Evolutionary conservation across 176 grass and related monocot species (phyloP), one percentile per base, ranked within the genome.

Genomic region (Elymus sibiricus): DNA sequence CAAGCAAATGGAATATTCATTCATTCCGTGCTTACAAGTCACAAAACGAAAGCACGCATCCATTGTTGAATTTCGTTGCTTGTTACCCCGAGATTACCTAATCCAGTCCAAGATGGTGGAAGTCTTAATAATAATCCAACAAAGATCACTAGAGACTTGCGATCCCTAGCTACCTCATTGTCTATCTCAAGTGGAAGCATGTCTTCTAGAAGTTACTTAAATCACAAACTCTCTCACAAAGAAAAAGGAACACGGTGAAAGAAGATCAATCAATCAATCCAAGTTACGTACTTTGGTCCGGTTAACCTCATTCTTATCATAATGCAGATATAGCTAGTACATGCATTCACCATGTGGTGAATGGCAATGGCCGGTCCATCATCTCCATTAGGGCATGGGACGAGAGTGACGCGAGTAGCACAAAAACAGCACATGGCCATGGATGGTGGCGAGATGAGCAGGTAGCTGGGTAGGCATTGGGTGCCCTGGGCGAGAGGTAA

Each of bases 401-500:
- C n/a, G 43, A 81, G 21, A 77, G 60, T 7, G 38, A 31, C 51
- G 53, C 46, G 40, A n/a, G 16, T 28, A 16, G 46, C 26, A 58
- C 46, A 55, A 28, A 77, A 69, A 34, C 32, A 43, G 79, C 85
- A 59, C 35, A 80, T 15, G 44, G 44, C 44, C 44, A 47, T 15
- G 47, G 73, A 74, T 46, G 72, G 67, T 4, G 55, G 19, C 21
- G 46, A 65, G 73, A 46, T 5, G 64, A 16, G 37, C 56, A 16
- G 27, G 71, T 44, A 47, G 72, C 72, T 16, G 47, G 55, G 55
- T 58, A 58, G 55, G 19, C 37, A 39, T n/a, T 39, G 69, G 60
- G 60, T 91, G 81, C 85, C 89, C 81, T 84, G 85, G 29, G 38
- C 29, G 19, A 82, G 90, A 82, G 82, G 85, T 78, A 76, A 76